Evolutionary conservation across 768 basidiomycete genomes (phyloP), one percentile per base, ranked within the genome.

Genomic region (Rhodotorula diobovata): DNA sequence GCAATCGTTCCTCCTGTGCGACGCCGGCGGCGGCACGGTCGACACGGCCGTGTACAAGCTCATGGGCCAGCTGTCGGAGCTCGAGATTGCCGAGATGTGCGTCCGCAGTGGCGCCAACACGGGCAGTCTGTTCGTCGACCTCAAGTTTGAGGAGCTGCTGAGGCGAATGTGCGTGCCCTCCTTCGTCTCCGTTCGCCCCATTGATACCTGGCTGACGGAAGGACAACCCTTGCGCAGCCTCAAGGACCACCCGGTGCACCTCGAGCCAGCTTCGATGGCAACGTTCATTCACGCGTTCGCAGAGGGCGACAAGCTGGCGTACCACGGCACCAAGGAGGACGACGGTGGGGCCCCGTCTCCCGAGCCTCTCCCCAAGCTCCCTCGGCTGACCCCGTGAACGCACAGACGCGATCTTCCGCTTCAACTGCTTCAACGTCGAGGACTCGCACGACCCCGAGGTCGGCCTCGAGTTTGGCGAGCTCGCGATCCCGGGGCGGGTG

Each of bases 1-100:
- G 35, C 90, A 93, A 78, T 90, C 87, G 71, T 93, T 93, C 78
- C 87, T 93, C 79, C 89, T 94, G 34, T 91, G 90, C 77, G 92
- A 94, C 80, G 91, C 91, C 28, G 92, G 90, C 77, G 90, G 90
- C 78, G 90, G 90, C 77, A 90, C 88, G 25, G 88, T 89, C 58
- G 83, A 85, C 67, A 79, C 83, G 5, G 83, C 83, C 10, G 81
- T 81, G 21, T 85, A 84, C 80, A 82, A 82, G 84, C 89, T 93
- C 58, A 89, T 89, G 65, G 92, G 91, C 10, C 85, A 90, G 75
- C 84, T 90, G 79, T 83, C 87, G 20, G 86, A 86, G 77, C 85
- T 93, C 28, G 91, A 93, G 79, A 92, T 94, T 67, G 91, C 91
- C 55, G 92, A 94, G 81, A 88, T 92, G 81, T 90, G 89, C 72